Evolutionary conservation across 306 rosid species (phyloP).

Genomic region (Acmispon strigosus): DNA sequence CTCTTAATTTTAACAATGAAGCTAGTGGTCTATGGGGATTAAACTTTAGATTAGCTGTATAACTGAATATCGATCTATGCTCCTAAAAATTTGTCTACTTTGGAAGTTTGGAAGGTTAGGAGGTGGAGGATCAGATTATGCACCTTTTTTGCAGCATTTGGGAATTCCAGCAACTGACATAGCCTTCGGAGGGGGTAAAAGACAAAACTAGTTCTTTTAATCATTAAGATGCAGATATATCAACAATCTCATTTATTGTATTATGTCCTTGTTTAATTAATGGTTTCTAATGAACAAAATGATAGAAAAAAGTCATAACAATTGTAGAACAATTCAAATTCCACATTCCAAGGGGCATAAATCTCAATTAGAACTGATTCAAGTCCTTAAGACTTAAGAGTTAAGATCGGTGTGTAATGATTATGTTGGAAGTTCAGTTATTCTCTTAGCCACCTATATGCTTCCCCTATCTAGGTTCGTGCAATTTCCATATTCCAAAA

Average conservation of each 20-base stretch:
- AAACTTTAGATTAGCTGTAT: neutral
- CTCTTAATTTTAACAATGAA: neutral
- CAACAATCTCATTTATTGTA: neutral
- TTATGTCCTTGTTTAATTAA: neutral
- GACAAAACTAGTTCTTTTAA: neutral
- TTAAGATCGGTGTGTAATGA: too few relatives aligned
- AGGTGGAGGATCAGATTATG: constrained; percentile 64
- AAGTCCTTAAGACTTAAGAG: too few relatives aligned
- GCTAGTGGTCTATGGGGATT: neutral
- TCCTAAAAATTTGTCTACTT: neutral
- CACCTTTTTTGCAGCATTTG: constrained; percentile 61
- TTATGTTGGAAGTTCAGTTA: too few relatives aligned
- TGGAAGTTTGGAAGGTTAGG: constrained; percentile 56
- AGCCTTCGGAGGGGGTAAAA: constrained; percentile 48
- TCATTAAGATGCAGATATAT: neutral
- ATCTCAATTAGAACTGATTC: too few relatives aligned
- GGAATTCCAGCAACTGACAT: constrained; percentile 65
- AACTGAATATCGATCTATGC: neutral
- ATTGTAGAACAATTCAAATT: too few relatives aligned
- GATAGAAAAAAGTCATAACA: too few relatives aligned
- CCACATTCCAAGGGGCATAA: too few relatives aligned
- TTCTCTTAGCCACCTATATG: too few relatives aligned
- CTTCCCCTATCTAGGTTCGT: too few relatives aligned
- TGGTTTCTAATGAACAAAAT: too few relatives aligned
- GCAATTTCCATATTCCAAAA: too few relatives aligned